phyloP scores from a whole-genome alignment of 352 stramenopile genomes.

The Pythium apleroticum region DNA sequence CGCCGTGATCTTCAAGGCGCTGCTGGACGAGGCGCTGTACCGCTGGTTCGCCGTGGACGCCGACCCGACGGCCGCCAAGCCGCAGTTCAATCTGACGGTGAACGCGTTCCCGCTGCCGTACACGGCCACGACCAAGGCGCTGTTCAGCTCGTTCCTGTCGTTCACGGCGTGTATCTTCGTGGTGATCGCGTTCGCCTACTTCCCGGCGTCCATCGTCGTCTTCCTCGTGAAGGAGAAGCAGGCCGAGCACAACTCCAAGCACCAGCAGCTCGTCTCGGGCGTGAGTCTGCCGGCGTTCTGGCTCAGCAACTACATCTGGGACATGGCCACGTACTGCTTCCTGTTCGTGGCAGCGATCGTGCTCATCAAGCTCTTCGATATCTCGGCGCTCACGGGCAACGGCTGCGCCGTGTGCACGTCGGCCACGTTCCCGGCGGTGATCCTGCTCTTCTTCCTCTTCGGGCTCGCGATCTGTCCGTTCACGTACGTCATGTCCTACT shows the following conservation, averaged over 20 bases:
- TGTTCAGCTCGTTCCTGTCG: slow-evolving; percentile 39
- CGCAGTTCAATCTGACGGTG: slow-evolving; percentile 41
- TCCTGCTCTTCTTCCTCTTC: slow-evolving; percentile 50
- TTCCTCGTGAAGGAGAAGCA: slow-evolving; percentile 91
- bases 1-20: slow-evolving; percentile 29
- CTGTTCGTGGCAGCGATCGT: slow-evolving; percentile 23
- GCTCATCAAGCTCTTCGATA: slow-evolving; percentile 38
- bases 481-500: slow-evolving; percentile 37
- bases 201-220: slow-evolving; percentile 80
- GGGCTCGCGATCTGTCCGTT: slow-evolving; percentile 42
- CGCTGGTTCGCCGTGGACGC: slow-evolving; percentile 19
- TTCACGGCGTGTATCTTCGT: slow-evolving; percentile 76
- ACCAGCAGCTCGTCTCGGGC: slow-evolving; percentile 92
- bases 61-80: slow-evolving; percentile 23
- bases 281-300: slow-evolving; percentile 90
- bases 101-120: slow-evolving; percentile 39
- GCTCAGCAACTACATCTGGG: slow-evolving; percentile 90
- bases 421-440: slow-evolving; percentile 29
- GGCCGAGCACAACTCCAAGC: slow-evolving; percentile 89
- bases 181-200: slow-evolving; percentile 81
- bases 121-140: slow-evolving; percentile 19
- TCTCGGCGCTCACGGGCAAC: slow-evolving; percentile 35
- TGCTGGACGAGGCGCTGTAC: slow-evolving; percentile 35
- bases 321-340: slow-evolving; percentile 82
- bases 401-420: slow-evolving; percentile 31